Evolutionary conservation across 768 basidiomycete species (phyloP), one percentile per base, ranked within the genome.

Genomic region (Trametes villosa): DNA sequence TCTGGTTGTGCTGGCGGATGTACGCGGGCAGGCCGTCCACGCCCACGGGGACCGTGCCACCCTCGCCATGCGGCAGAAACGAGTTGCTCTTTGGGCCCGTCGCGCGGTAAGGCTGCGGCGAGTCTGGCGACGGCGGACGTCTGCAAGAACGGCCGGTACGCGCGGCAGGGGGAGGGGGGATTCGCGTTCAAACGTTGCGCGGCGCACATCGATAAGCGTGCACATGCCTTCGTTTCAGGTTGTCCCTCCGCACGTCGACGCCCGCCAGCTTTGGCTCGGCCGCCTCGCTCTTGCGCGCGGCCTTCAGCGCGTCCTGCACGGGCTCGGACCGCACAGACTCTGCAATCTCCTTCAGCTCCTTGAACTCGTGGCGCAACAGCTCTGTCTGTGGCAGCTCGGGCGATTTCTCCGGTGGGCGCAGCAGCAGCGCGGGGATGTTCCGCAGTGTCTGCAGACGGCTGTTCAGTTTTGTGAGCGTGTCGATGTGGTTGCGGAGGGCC

Each of bases 141-240:
- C 86, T 75, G 62, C 45, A 50, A n/a, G n/a, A n/a, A n/a, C n/a
- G n/a, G n/a, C n/a, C n/a, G n/a, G n/a, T 27, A 55, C 22, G 31
- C n/a, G 52, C 20, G 42, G 38, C 30, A 6, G 42, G 40, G 29
- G n/a, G 31, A n/a, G 7, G 13, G 24, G 31, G 20, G 46, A 36
- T 24, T n/a, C 26, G 18, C 15, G 9, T 33, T 40, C 42, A 57
- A n/a, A 52, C 45, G 17, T 31, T 49, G 58, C 29, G 15, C n/a
- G 40, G 20, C 24, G 27, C 11, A 44, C 18, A 34, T 13, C n/a
- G 18, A 48, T 41, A n/a, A n/a, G n/a, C 6, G 48, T 36, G 27
- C n/a, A 53, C 79, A 57, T 67, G 86, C 89, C 82, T 81, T 71
- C 82, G 79, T 68, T 84, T 89, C 67, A 83, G 78, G 41, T 71